These are phyloP conservation scores for Globisporangium abappressorium DNA, from an alignment of 352 stramenopile genomes.

Conservation along the genomic window DNA sequence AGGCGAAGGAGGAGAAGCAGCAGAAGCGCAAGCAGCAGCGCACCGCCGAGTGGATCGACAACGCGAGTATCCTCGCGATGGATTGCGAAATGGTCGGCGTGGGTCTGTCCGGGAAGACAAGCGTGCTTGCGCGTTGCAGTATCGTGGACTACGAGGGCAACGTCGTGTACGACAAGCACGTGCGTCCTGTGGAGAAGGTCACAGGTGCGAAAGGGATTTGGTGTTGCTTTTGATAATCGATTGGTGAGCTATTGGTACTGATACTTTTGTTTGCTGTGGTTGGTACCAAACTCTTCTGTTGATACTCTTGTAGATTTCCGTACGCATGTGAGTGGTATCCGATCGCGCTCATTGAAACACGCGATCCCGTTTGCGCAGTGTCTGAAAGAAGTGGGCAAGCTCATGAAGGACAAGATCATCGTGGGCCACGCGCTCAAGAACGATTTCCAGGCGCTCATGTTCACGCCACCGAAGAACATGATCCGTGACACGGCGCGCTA, in stretches of 20 bases:
- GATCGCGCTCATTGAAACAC: constrained; percentile 58
- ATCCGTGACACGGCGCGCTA: constrained; percentile 85
- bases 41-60: constrained; percentile 77
- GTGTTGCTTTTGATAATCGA: not conserved
- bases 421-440: constrained; percentile 84
- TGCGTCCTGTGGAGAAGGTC: constrained; percentile 80
- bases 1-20: constrained; percentile 47
- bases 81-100: constrained; percentile 90
- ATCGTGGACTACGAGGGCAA: constrained; percentile 83
- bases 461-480: constrained; percentile 72
- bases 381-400: constrained; percentile 77
- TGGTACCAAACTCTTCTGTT: not conserved
- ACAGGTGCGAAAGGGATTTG: constrained; percentile 31
- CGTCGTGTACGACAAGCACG: constrained; percentile 83
- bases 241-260: not conserved
- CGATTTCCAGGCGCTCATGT: constrained; percentile 87
- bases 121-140: constrained; percentile 82
- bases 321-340: constrained; percentile 84
- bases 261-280: constrained; percentile 1
- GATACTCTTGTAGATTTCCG: constrained; percentile 51
- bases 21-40: constrained; percentile 44
- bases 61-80: constrained; percentile 74
- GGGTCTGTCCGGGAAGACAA: constrained; percentile 68
- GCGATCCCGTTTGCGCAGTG: constrained; percentile 81
- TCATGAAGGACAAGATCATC: constrained; percentile 79